phyloP scores from a whole-genome alignment of 1,284 basidiomycete genomes.

The Rhodotorula sp. region DNA sequence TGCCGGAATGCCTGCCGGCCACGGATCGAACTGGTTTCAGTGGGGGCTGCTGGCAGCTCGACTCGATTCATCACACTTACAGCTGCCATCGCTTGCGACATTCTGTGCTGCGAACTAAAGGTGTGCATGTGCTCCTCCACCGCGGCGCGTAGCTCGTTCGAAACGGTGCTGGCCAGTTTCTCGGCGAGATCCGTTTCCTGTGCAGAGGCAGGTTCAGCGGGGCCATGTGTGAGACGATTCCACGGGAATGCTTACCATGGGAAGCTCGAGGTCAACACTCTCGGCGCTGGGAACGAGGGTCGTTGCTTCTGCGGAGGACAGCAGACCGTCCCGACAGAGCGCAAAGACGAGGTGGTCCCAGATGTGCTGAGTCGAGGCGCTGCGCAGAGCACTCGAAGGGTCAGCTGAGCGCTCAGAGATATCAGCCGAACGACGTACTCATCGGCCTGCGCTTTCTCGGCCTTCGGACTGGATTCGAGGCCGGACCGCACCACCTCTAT shows the following conservation, averaged over 20 bases:
- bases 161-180: not conserved
- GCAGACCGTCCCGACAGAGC: conserved; percentile 11
- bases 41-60: too few species aligned
- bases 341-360: conserved; percentile 17
- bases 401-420: too few species aligned
- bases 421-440: not conserved
- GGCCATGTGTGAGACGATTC: not conserved
- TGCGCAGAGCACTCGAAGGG: not conserved
- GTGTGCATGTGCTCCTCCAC: not conserved
- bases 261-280: not conserved
- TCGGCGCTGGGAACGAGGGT: not conserved
- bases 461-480: too few species aligned
- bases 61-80: not conserved
- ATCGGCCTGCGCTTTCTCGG: conserved; percentile 13
- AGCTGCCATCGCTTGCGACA: not conserved
- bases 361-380: not conserved
- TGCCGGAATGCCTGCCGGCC: too few species aligned
- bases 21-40: too few species aligned
- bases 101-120: not conserved
- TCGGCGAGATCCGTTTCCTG: conserved; percentile 1
- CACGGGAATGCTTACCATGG: not conserved
- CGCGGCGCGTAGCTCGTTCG: conserved; percentile 5
- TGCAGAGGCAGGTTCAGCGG: not conserved
- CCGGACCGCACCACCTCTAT: not conserved
- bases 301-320: conserved; percentile 7